These are phyloP conservation scores for Solanum appendiculatum DNA, from an alignment of 257 asterid species.

Conservation along the genomic window DNA sequence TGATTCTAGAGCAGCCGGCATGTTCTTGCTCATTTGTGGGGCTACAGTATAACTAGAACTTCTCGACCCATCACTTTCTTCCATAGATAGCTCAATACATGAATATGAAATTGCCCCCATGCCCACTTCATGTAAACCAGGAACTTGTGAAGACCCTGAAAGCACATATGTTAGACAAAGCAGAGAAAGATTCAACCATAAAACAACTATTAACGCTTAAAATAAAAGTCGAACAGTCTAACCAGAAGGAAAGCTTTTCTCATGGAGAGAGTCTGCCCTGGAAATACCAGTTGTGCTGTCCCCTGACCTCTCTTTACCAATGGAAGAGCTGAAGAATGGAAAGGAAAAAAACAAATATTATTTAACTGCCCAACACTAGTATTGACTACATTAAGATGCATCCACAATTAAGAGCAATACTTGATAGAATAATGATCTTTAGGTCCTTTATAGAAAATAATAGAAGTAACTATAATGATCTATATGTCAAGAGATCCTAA, in stretches of 20 bases:
- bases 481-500: background rate
- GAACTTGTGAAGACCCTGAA: constrained; percentile 10
- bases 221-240: background rate
- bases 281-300: constrained; percentile 8
- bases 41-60: constrained; percentile 11
- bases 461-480: background rate
- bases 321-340: constrained; percentile 8
- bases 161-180: background rate
- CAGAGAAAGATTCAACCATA: background rate
- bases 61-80: constrained; percentile 21
- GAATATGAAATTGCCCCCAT: constrained; percentile 13
- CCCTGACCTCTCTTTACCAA: constrained; percentile 18
- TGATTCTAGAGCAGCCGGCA: constrained; percentile 12
- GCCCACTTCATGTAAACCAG: constrained; percentile 8
- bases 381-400: background rate
- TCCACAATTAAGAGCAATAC: background rate
- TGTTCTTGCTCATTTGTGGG: constrained; percentile 4
- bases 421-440: background rate
- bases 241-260: constrained; percentile 17
- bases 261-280: constrained; percentile 1
- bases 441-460: background rate
- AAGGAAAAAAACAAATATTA: constrained; percentile 2
- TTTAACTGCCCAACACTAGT: background rate
- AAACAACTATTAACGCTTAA: background rate
- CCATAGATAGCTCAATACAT: constrained; percentile 4